Evolutionary conservation across 805 yeast genomes (phyloP), one percentile per base, ranked within the genome.

Genomic region (Metschnikowia cerradonensis): DNA sequence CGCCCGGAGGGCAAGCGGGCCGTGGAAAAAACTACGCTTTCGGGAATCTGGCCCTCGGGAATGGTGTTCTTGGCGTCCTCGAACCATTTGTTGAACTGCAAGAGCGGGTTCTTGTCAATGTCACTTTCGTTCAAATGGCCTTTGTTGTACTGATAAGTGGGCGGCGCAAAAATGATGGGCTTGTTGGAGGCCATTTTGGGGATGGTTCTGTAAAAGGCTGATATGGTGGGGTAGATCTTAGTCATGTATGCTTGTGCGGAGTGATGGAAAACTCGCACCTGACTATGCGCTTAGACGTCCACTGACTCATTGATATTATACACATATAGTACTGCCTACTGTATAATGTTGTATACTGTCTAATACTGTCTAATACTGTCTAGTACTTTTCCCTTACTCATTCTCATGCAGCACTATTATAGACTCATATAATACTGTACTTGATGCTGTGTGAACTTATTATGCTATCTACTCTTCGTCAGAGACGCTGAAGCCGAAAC

Each of bases 1-100:
- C 95, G 74, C n/a, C 99, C 99, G 2, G 87, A 78, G 7, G 97
- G 97, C 54, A 91, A 72, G 52, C 81, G 76, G 0, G 96, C 95
- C 2, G 99, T 91, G 7, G 97, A 81, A n/a, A 94, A 81, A 15
- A 84, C 88, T n/a, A 82, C 75, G 1, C 91, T 79, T 66, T 94
- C 99, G 2, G 97, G 96, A 43, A 90, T 71, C 31, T 63, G 59
- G 19, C 75, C 73, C 57, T 87, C 85, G n/a, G 68, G 63, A n/a
- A 39, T 68, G 59, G 55, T 75, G 63, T 73, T 72, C 46, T 75
- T 72, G 17, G 96, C 96, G 38, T 87, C 89, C 14, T 80, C 72
- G 64, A 88, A 94, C 99, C 99, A 94, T 48, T 70, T 67, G 54
- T 83, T 81, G 72, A 94, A 94, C 67, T 90, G 96, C 8, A 70